Conservation (phyloP, 2,329 filamentous ascomycete species). For the Sarocladium brachiariae region DNA sequence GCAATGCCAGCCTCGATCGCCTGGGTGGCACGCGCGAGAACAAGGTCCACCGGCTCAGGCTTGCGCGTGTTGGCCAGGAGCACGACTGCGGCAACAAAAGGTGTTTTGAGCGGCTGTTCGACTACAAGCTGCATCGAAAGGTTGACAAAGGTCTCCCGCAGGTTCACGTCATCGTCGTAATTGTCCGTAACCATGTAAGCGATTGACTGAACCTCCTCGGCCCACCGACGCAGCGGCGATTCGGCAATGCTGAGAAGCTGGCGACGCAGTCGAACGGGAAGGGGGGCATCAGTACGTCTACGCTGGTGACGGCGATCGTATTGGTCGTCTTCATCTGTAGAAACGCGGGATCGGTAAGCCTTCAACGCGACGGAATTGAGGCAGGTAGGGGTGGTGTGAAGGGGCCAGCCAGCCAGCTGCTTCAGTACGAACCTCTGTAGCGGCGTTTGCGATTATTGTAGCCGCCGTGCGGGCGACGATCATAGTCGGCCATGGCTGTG, state of each 20-base stretch:
- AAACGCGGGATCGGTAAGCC: constrained; percentile 20
- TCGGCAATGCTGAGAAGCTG: constrained; percentile 77
- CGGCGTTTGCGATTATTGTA: constrained; percentile 67
- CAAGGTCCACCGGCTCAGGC: constrained; percentile 63
- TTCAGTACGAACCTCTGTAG: constrained; percentile 65
- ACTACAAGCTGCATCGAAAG: constrained; percentile 69
- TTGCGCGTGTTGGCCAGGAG: constrained; percentile 73
- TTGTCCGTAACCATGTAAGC: constrained; percentile 74
- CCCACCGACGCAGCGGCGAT: constrained; percentile 68
- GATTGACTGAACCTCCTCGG: constrained; percentile 70
- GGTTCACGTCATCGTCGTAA: constrained; percentile 69
- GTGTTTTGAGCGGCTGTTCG: constrained; percentile 97
- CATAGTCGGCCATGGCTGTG: constrained; percentile 47
- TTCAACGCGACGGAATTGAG: background rate
- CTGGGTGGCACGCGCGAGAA: constrained; percentile 57
- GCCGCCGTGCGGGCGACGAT: constrained; percentile 45
- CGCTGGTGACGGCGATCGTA: constrained; percentile 68
- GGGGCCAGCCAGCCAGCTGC: no score
- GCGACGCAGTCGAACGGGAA: constrained; percentile 65
- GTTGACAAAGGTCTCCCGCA: constrained; percentile 66
- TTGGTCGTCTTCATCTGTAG: constrained; percentile 65
- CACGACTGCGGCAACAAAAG: constrained; percentile 80
- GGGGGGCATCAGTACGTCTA: constrained; percentile 63
- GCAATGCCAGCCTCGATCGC: constrained; percentile 61
- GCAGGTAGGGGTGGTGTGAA: background rate